phyloP scores from a whole-genome alignment of 805 yeast genomes.

The Starmera dryadoides region DNA sequence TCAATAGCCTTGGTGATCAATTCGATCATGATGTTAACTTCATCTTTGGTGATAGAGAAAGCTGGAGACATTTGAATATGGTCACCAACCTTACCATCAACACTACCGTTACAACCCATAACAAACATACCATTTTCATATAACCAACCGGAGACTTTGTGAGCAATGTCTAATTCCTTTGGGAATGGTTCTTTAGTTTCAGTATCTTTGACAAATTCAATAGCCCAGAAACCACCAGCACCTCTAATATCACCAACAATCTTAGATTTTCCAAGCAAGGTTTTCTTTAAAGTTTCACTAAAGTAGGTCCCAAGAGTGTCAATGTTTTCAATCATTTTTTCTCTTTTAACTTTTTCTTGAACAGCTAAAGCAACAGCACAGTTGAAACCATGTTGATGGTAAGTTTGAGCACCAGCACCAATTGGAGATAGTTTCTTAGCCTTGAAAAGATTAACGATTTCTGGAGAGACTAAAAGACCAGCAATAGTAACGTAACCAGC shows the following conservation, averaged over 20 bases:
- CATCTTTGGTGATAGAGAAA: slow-evolving; percentile 29
- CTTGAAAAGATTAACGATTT: slow-evolving; percentile 27
- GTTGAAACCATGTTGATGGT: slow-evolving; percentile 39
- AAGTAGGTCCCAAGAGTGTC: slow-evolving; percentile 35
- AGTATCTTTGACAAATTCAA: slow-evolving; percentile 43
- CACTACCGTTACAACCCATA: slow-evolving; percentile 33
- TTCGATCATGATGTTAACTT: slow-evolving; percentile 29
- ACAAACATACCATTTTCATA: slow-evolving; percentile 33
- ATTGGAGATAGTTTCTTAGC: slow-evolving; percentile 20
- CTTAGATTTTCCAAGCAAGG: slow-evolving; percentile 21
- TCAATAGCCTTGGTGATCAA: slow-evolving; percentile 14
- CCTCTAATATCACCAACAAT: slow-evolving; percentile 49
- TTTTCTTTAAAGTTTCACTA: slow-evolving; percentile 26
- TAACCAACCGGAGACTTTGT: slow-evolving; percentile 26
- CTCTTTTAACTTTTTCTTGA: slow-evolving; percentile 30
- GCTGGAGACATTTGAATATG: slow-evolving; percentile 41
- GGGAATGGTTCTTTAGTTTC: slow-evolving; percentile 39
- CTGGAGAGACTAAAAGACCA: slow-evolving; percentile 30
- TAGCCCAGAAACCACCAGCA: slow-evolving; percentile 46
- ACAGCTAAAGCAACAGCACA: slow-evolving; percentile 40
- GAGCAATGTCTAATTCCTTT: slow-evolving; percentile 20
- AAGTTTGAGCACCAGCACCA: slow-evolving; percentile 45
- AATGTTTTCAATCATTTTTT: slow-evolving; percentile 32
- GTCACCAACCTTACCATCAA: slow-evolving; percentile 35
- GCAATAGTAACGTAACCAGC: slow-evolving; percentile 44